Evolutionary conservation across 2,329 filamentous ascomycete species (phyloP).

Genomic region (Escovopsis weberi): DNA sequence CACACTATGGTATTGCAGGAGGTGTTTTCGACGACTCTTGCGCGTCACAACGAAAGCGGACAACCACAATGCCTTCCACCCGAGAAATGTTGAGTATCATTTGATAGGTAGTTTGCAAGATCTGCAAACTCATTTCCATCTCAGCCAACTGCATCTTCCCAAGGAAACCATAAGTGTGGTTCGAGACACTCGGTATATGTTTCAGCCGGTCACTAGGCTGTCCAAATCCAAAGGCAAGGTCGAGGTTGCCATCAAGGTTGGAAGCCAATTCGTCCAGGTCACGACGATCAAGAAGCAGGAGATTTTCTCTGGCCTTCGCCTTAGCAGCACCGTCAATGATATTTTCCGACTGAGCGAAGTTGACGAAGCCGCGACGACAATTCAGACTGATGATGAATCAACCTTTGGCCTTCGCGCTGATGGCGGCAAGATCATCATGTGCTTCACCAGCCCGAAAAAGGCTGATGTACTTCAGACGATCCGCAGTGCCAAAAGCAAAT

Average conservation of each 20-base stretch:
- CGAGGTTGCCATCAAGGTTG: slow-evolving; percentile 53
- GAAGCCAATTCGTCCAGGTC: slow-evolving; percentile 55
- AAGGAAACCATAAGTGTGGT: slow-evolving; percentile 58
- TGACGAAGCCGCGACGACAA: slow-evolving; percentile 50
- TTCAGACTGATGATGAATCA: slow-evolving; percentile 50
- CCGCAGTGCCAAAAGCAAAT: slow-evolving; percentile 46
- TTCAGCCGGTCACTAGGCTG: slow-evolving; percentile 48
- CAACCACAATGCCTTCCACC: slow-evolving; percentile 45
- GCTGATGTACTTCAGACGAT: slow-evolving; percentile 49
- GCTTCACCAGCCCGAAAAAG: slow-evolving; percentile 53
- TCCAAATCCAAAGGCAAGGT: slow-evolving; percentile 59
- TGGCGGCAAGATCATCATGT: slow-evolving; percentile 57
- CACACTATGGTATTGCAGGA: slow-evolving; percentile 16
- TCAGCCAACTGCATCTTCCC: slow-evolving; percentile 50
- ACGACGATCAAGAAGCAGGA: slow-evolving; percentile 57
- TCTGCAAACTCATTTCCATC: slow-evolving; percentile 50
- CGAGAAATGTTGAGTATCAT: slow-evolving; percentile 50
- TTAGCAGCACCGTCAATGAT: slow-evolving; percentile 53
- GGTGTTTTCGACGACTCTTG: slow-evolving; percentile 50
- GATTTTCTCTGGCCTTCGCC: slow-evolving; percentile 44
- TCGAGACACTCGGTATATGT: slow-evolving; percentile 50
- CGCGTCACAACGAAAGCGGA: slow-evolving; percentile 48
- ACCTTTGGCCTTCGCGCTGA: slow-evolving; percentile 54
- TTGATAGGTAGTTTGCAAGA: slow-evolving; percentile 52
- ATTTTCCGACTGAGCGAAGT: slow-evolving; percentile 55